Conservation (phyloP, 2,329 filamentous ascomycete genomes). For the Moelleriella libera region DNA sequence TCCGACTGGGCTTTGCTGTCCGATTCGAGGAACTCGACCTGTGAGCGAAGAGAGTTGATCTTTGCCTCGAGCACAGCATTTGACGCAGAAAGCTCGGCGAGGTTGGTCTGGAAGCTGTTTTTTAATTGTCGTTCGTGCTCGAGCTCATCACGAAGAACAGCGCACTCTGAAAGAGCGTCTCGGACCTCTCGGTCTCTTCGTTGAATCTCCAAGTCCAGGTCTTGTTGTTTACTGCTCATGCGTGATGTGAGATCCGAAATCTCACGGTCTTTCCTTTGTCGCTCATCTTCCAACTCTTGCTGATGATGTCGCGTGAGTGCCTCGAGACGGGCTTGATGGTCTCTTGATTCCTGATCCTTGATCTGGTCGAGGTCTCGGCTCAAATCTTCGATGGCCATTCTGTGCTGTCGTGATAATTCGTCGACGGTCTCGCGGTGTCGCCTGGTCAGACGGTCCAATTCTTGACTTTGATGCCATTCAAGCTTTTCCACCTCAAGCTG, state of each 20-base stretch:
- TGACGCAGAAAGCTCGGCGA: slow-evolving; percentile 45
- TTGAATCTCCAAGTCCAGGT: slow-evolving; percentile 30
- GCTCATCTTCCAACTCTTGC: slow-evolving; percentile 52
- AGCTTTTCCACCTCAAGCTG: slow-evolving; percentile 21
- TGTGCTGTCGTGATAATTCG: slow-evolving; percentile 20
- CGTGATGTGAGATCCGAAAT: slow-evolving; percentile 47
- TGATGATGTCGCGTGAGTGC: slow-evolving; percentile 48
- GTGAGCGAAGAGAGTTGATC: slow-evolving; percentile 61
- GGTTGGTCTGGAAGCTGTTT: slow-evolving; percentile 31
- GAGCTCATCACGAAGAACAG: slow-evolving; percentile 33
- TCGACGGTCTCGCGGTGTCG: slow-evolving; percentile 20
- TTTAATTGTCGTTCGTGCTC: slow-evolving; percentile 53
- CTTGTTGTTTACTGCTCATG: slow-evolving; percentile 36
- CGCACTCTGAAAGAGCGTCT: slow-evolving; percentile 27
- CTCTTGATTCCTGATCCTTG: slow-evolving; percentile 32
- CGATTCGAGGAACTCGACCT: slow-evolving; percentile 80
- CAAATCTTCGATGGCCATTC: slow-evolving; percentile 18
- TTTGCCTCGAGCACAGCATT: slow-evolving; percentile 59
- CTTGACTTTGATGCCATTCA: slow-evolving; percentile 23
- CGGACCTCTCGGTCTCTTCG: slow-evolving; percentile 41
- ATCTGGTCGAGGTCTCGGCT: slow-evolving; percentile 29
- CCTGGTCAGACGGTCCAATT: slow-evolving; percentile 38
- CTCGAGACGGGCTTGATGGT: slow-evolving; percentile 55
- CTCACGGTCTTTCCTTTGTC: slow-evolving; percentile 42
- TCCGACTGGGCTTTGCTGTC: slow-evolving; percentile 81